phyloP scores from a whole-genome alignment of 2,329 filamentous ascomycete species.

The Parafenestella ontariensis region DNA sequence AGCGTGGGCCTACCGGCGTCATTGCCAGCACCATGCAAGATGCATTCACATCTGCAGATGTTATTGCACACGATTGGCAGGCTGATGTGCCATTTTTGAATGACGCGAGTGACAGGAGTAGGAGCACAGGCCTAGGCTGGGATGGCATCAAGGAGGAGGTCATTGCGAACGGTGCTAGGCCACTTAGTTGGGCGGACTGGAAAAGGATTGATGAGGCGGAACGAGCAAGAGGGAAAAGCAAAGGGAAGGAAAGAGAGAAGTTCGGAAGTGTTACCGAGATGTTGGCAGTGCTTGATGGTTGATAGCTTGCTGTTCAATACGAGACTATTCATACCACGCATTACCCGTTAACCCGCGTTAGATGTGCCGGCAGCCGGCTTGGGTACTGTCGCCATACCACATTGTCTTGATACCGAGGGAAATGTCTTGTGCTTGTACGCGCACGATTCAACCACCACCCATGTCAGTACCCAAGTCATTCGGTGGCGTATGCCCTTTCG shows the following conservation, averaged over 20 bases:
- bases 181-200: conserved; percentile 88
- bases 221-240: conserved; percentile 66
- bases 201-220: conserved; percentile 82
- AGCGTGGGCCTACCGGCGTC: conserved; percentile 90
- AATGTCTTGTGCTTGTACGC: too few relatives aligned
- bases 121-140: conserved; percentile 70
- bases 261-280: conserved; percentile 65
- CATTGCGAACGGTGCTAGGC: conserved; percentile 61
- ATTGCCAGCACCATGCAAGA: conserved; percentile 97
- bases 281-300: conserved; percentile 55
- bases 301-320: not conserved
- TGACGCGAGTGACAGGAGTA: conserved; percentile 38
- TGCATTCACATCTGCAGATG: conserved; percentile 87
- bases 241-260: conserved; percentile 81
- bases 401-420: too few relatives aligned
- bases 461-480: too few relatives aligned
- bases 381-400: too few relatives aligned
- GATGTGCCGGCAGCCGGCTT: too few relatives aligned
- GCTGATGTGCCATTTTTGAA: conserved; percentile 57
- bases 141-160: conserved; percentile 72
- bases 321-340: too few relatives aligned
- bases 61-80: conserved; percentile 80
- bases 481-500: too few relatives aligned
- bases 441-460: too few relatives aligned
- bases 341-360: too few relatives aligned